These are phyloP conservation scores for Venturia effusa DNA, from an alignment of 2,329 filamentous ascomycete genomes.

Conservation along the genomic window DNA sequence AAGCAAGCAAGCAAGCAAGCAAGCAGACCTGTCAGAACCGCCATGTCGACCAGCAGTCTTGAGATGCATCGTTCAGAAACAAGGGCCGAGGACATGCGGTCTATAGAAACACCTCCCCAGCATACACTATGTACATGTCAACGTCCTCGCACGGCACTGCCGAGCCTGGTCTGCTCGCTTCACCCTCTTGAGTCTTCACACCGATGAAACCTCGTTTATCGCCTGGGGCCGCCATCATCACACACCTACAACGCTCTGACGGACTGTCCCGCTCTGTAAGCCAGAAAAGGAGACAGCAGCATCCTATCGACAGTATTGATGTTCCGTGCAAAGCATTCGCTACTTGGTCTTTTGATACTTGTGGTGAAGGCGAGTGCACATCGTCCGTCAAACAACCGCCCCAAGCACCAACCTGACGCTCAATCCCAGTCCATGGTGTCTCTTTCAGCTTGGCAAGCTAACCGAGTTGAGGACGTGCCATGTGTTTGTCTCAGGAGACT, in stretches of 20 bases:
- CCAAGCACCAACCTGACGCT: not conserved
- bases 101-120: not conserved
- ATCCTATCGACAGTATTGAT: too few species aligned
- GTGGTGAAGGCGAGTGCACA: too few species aligned
- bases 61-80: not conserved
- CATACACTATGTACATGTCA: not conserved
- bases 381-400: too few species aligned
- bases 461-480: not conserved
- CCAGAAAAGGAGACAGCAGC: not conserved
- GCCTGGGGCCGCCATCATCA: not conserved
- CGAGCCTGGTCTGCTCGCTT: constrained; percentile 2
- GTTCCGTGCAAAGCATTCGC: too few species aligned
- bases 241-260: not conserved
- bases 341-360: too few species aligned
- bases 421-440: not conserved
- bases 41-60: not conserved
- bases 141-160: not conserved
- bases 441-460: not conserved
- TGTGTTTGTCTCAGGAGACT: not conserved
- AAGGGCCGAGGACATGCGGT: not conserved
- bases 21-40: not conserved
- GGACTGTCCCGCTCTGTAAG: not conserved
- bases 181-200: not conserved
- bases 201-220: constrained; percentile 4
- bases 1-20: not conserved